A percentile compares a stretch with the other conserved stretches of the same genome.
These are phyloP conservation scores for Apophysomyces variabilis DNA, from an alignment of 371 early-diverging fungal species.

Conservation along the genomic window DNA sequence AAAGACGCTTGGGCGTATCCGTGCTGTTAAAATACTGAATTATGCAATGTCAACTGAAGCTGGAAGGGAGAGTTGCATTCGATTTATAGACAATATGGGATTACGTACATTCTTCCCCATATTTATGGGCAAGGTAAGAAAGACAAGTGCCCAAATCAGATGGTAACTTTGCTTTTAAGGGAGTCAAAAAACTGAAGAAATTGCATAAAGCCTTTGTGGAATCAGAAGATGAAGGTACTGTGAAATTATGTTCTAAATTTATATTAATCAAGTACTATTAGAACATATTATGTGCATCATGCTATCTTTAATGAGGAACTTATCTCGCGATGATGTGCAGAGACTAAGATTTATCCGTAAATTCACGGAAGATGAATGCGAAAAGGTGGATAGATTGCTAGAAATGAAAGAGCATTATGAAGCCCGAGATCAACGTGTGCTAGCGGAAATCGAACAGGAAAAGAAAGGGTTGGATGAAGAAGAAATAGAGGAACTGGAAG, in stretches of 20 bases:
- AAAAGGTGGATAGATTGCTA: conserved; percentile 79
- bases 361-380: conserved; percentile 79
- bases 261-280: conserved; percentile 18
- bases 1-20: conserved; percentile 76
- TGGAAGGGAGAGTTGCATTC: conserved; percentile 56
- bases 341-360: conserved; percentile 82
- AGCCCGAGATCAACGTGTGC: conserved; percentile 59
- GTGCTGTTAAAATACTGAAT: conserved; percentile 87
- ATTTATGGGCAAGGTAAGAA: conserved; percentile 72
- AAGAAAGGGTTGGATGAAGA: conserved; percentile 54
- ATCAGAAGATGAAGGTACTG: conserved; percentile 74
- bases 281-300: conserved; percentile 87
- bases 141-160: neutral
- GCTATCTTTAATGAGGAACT: conserved; percentile 69
- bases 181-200: conserved; percentile 71
- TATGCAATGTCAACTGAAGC: conserved; percentile 74
- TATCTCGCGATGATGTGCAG: conserved; percentile 61
- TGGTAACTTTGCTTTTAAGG: conserved; percentile 43
- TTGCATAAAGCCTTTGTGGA: conserved; percentile 67
- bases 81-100: conserved; percentile 82
- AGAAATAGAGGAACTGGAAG: conserved; percentile 62
- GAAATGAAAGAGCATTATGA: conserved; percentile 75
- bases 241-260: neutral
- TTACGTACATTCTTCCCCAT: conserved; percentile 80
- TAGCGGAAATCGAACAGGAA: conserved; percentile 49